These are phyloP conservation scores for Aspergillus intermedius DNA, from an alignment of 2,329 filamentous ascomycete genomes.

Conservation along the genomic window DNA sequence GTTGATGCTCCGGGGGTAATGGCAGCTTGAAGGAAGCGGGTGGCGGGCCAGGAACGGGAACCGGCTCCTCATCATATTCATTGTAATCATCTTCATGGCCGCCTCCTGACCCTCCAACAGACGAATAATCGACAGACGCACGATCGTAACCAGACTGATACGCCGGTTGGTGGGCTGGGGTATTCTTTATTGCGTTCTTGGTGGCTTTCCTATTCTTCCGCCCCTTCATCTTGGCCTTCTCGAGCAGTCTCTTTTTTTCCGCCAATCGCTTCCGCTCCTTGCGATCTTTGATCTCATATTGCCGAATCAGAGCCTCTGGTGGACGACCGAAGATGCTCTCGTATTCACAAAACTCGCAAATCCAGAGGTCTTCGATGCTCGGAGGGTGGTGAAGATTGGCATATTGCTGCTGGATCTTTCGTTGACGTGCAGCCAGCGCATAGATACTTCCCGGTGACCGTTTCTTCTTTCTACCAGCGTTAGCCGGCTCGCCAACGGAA, in stretches of 20 bases:
- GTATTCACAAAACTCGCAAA: conserved; percentile 98
- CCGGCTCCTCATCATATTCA: conserved; percentile 47
- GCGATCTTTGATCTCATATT: conserved; percentile 92
- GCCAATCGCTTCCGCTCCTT: conserved; percentile 74
- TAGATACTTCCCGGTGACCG: conserved; percentile 66
- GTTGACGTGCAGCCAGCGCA: conserved; percentile 65
- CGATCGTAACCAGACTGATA: conserved; percentile 38
- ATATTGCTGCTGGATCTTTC: conserved; percentile 69
- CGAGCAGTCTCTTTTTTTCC: conserved; percentile 76
- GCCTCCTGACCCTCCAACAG: conserved; percentile 30
- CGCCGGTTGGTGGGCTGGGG: conserved; percentile 24
- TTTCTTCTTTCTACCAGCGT: conserved; percentile 57
- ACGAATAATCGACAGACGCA: conserved; percentile 34
- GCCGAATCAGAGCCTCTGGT: conserved; percentile 74
- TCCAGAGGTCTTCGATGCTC: conserved; percentile 70
- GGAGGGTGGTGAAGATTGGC: conserved; percentile 71
- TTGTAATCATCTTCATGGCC: conserved; percentile 46
- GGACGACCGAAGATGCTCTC: conserved; percentile 88
- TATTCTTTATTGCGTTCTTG: conserved; percentile 56
- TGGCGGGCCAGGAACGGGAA: conserved; percentile 30
- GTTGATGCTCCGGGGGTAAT: conserved; percentile 57
- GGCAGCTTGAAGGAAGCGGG: conserved; percentile 59
- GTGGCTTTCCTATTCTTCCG: conserved; percentile 78
- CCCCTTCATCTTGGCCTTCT: conserved; percentile 91
- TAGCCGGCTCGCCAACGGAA: conserved; percentile 39